Base-by-base conservation (phyloP, 2,329 filamentous ascomycete species). In the Pseudovirgaria hyperparasitica region DNA sequence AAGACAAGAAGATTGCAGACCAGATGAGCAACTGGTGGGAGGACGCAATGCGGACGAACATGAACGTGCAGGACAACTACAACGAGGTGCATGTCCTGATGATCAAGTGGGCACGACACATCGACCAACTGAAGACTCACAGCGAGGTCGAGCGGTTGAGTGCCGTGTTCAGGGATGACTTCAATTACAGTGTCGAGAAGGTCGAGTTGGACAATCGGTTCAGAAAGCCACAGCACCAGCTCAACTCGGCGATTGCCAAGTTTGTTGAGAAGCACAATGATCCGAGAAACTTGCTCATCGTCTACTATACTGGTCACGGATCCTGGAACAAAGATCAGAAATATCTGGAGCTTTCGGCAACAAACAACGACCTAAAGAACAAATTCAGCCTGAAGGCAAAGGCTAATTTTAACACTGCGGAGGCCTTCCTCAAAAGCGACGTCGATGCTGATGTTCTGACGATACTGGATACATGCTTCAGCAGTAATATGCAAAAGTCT, bases 231-330 rank as follows among this genome's bases (percentile, higher is more conserved):
- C 48, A 55, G 17, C 41, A 43, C n/a, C 52, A 55, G 25, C 37
- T 57, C 10, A 38, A 45, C 15, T 28, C 26, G 0, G 33, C 43
- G n/a, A 23, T 56, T 22, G 38, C 29, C 23, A 23, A 28, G 0
- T 55, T 56, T 28, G 33, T 50, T 7, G 30, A 36, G 5, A 36
- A 43, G 12, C 28, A 51, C 19, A 41, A 52, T 19, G 48, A 46
- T 3, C 40, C 43, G 2, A 37, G 48, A 24, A 51, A 43, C 21
- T 36, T 52, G 4, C 33, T 54, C 16, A 52, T 55, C 17, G 38
- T 57, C 12, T 58, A 56, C 37, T 58, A 56, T 27, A 56, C 48
- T 2, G 54, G 54, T 1, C 52, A 56, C 30, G 50, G 51, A 9
- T 29, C 40, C 1, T 54, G 38, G 21, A 19, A 30, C 2, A 39